A percentile compares a stretch with the other conserved stretches of the same genome.
Conservation (phyloP, 176 grass and related monocot genomes). For the Avena eriantha region DNA sequence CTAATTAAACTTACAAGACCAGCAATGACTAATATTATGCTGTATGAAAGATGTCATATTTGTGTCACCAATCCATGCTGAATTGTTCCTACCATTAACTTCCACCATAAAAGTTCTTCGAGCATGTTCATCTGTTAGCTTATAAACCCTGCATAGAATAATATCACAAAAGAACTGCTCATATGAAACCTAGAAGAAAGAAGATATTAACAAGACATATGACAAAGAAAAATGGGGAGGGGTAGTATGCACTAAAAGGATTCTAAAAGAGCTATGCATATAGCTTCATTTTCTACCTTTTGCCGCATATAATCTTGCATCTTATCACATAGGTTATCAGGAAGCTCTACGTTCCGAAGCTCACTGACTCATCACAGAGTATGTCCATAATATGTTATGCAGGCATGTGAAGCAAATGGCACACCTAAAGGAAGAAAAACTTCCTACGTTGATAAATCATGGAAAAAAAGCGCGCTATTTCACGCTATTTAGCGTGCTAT, state of each 20-base stretch:
- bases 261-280: background rate
- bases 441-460: no score
- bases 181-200: conserved; percentile 27
- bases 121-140: no score
- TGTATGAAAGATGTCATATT: no score
- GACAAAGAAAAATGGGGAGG: background rate
- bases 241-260: background rate
- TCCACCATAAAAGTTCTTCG: no score
- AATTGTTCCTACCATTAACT: no score
- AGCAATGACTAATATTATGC: no score
- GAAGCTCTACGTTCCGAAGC: conserved; percentile 88
- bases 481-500: no score
- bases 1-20: no score
- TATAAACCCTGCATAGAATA: no score
- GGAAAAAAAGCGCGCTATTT: no score
- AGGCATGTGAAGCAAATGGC: conserved; percentile 25
- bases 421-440: background rate
- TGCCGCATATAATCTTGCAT: conserved; percentile 96
- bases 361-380: conserved; percentile 73
- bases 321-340: conserved; percentile 90
- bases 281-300: conserved; percentile 50
- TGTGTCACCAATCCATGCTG: no score
- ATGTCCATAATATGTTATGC: background rate
- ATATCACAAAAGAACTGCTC: background rate
- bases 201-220: conserved; percentile 35